Conservation (phyloP, 2,329 filamentous ascomycete genomes). For the Ophiostoma quercus region DNA sequence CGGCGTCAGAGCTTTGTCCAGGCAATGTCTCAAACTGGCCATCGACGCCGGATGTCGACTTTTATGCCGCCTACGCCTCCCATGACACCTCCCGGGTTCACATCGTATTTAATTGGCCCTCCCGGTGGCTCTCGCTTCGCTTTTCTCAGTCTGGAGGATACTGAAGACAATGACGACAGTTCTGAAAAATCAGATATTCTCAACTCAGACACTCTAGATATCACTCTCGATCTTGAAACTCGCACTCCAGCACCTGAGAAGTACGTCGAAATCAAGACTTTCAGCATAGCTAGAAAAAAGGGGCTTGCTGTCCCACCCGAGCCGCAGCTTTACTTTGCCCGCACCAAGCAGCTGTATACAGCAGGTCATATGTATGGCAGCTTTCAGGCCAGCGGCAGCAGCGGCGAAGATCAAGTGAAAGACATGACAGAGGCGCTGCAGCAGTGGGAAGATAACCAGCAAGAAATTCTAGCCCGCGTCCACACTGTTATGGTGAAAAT, state of each 20-base stretch:
- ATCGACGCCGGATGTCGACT: neutral
- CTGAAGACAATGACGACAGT: neutral
- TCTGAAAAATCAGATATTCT: neutral
- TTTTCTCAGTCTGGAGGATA: neutral
- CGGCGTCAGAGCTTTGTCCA: neutral
- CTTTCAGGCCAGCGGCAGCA: conserved; percentile 13
- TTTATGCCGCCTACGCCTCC: neutral
- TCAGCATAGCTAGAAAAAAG: neutral
- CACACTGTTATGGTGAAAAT: neutral
- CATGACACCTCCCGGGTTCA: neutral
- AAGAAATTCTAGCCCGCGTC: neutral
- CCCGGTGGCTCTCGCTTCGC: neutral
- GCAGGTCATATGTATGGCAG: conserved; percentile 24
- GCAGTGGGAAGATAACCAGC: neutral
- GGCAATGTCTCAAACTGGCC: neutral
- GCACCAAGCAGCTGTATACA: conserved; percentile 23
- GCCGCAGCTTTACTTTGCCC: conserved; percentile 29
- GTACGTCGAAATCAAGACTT: neutral
- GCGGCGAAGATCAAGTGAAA: neutral
- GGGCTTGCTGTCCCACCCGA: conserved; percentile 23
- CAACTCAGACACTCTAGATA: neutral
- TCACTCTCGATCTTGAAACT: neutral
- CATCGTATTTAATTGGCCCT: neutral
- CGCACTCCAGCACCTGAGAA: neutral
- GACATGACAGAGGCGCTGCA: neutral